phyloP scores from a whole-genome alignment of 495 filamentous ascomycete species.

The Chaetomium tenue region DNA sequence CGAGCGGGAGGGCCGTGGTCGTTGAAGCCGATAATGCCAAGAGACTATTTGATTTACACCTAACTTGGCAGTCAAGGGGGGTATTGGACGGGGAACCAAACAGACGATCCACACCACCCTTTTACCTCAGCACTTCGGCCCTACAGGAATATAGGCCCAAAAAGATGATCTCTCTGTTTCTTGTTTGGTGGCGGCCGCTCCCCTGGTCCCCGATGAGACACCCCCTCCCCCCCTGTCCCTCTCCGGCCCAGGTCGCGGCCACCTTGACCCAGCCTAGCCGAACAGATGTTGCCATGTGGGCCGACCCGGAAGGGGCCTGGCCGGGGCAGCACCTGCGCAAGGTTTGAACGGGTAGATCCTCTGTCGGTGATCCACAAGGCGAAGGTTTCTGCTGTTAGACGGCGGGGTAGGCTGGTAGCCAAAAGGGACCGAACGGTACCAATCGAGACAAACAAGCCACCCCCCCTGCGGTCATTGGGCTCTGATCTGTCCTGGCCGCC shows the following conservation, averaged over 20 bases:
- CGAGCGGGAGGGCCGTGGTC: neutral
- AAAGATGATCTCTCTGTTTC: slow-evolving; percentile 25
- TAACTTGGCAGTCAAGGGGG: neutral
- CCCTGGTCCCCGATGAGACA: slow-evolving; percentile 2
- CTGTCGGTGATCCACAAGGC: slow-evolving; percentile 20
- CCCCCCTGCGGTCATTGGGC: slow-evolving; percentile 26
- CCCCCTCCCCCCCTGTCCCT: slow-evolving; percentile 13
- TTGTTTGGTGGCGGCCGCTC: slow-evolving; percentile 24
- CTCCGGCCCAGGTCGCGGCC: slow-evolving; percentile 29
- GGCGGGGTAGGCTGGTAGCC: slow-evolving; percentile 22
- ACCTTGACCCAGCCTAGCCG: slow-evolving; percentile 32
- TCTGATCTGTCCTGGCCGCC: slow-evolving; percentile 22
- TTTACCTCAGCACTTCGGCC: neutral
- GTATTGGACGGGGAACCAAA: neutral
- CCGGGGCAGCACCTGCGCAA: slow-evolving; percentile 23
- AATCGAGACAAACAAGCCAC: neutral
- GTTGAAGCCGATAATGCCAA: slow-evolving; percentile 6
- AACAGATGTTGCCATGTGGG: slow-evolving; percentile 37
- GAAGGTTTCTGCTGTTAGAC: slow-evolving; percentile 12
- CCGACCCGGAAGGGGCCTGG: slow-evolving; percentile 31
- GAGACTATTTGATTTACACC: slow-evolving; percentile 9
- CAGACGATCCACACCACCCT: neutral
- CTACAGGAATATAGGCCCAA: slow-evolving; percentile 20
- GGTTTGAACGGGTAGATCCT: slow-evolving; percentile 32
- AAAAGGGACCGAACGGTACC: slow-evolving; percentile 7